These are phyloP conservation scores for Ganoderma sp. DNA, from an alignment of 1,284 basidiomycete genomes.

Conservation along the genomic window DNA sequence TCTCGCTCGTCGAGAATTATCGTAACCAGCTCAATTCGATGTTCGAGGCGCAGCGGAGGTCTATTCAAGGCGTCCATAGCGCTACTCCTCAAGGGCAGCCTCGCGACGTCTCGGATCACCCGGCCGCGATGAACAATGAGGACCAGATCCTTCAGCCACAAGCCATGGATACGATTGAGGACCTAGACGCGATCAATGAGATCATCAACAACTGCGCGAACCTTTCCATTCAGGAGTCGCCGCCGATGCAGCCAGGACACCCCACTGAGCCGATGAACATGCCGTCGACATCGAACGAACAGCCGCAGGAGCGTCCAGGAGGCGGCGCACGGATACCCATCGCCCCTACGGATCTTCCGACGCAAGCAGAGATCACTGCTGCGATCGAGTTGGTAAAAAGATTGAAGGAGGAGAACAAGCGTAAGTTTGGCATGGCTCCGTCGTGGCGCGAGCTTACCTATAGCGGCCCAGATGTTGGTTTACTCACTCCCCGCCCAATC, in stretches of 20 bases:
- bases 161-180: constrained; percentile 16
- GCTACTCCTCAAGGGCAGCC: constrained; percentile 21
- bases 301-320: constrained; percentile 11
- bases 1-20: constrained; percentile 62
- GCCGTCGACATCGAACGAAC: constrained; percentile 7
- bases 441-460: not conserved
- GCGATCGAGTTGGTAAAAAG: constrained; percentile 42
- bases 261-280: not conserved
- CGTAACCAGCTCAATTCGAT: constrained; percentile 53
- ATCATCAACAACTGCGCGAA: too few relatives aligned
- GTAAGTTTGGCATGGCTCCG: constrained; percentile 16
- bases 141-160: constrained; percentile 16
- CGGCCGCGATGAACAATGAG: constrained; percentile 10
- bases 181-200: not conserved
- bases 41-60: constrained; percentile 49
- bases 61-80: constrained; percentile 35
- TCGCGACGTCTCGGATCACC: constrained; percentile 20
- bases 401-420: constrained; percentile 37
- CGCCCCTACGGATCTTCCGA: not conserved
- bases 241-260: not conserved
- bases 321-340: not conserved
- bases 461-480: not conserved
- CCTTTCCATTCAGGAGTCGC: not conserved
- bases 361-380: constrained; percentile 1
- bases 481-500: not conserved